Conservation (phyloP, 2,329 filamentous ascomycete species). For the Malbranchea zuffiana region DNA sequence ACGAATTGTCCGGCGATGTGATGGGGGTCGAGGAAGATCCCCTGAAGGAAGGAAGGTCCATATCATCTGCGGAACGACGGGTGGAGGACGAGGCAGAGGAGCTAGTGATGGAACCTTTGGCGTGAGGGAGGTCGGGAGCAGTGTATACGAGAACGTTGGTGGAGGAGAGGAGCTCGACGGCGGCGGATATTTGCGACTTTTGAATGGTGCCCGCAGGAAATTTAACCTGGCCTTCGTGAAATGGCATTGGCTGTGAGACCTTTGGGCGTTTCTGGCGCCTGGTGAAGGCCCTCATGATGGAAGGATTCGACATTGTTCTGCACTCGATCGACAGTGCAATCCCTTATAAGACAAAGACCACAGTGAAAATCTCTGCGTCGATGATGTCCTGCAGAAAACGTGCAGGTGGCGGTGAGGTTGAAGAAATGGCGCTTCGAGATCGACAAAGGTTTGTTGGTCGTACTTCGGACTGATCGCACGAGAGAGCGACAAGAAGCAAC, state of each 20-base stretch:
- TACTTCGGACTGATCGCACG: too few relatives aligned
- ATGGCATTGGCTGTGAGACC: constrained; percentile 35
- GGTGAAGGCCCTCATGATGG: constrained; percentile 37
- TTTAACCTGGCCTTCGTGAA: constrained; percentile 35
- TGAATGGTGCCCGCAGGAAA: constrained; percentile 37
- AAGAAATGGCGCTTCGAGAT: too few relatives aligned
- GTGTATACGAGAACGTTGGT: constrained; percentile 96
- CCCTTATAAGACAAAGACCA: too few relatives aligned
- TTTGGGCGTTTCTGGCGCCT: constrained; percentile 39
- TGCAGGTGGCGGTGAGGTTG: too few relatives aligned
- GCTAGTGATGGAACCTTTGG: constrained; percentile 31
- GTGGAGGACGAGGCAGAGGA: constrained; percentile 45
- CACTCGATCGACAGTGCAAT: too few relatives aligned
- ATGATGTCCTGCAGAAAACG: too few relatives aligned
- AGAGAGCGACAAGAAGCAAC: constrained; percentile 1
- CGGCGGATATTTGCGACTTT: constrained; percentile 60
- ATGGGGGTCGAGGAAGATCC: constrained; percentile 41
- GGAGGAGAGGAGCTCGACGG: constrained; percentile 77
- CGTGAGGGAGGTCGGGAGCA: constrained; percentile 61
- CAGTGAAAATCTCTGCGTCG: too few relatives aligned
- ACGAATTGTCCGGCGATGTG: constrained; percentile 38
- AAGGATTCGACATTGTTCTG: constrained; percentile 29
- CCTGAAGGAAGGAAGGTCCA: constrained; percentile 30
- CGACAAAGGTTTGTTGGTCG: too few relatives aligned
- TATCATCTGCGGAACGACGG: constrained; percentile 54